phyloP scores from a whole-genome alignment of 139 green algal species.

The Auxenochlorella protothecoides region DNA sequence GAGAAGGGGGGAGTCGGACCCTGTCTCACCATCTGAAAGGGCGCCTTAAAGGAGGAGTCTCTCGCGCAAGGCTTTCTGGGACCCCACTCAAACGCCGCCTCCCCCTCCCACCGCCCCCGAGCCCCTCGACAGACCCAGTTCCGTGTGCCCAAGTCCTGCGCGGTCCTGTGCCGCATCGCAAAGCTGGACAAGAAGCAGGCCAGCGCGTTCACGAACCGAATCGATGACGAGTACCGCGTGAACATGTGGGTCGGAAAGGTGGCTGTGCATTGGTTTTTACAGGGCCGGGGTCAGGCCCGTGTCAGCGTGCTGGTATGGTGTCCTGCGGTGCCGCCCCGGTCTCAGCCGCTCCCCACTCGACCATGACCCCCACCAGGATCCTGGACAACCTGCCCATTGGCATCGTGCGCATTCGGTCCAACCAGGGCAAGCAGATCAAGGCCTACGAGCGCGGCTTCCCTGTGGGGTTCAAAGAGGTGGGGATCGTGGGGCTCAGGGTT shows the following conservation, averaged over 20 bases:
- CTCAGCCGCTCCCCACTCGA: background rate
- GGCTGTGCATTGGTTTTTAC: background rate
- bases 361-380: conserved; percentile 38
- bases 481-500: background rate
- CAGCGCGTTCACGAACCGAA: conserved; percentile 69
- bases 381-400: conserved; percentile 97
- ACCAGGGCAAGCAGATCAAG: conserved; percentile 69
- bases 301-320: background rate
- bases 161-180: conserved; percentile 82
- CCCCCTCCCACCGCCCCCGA: background rate
- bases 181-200: conserved; percentile 54
- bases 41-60: background rate
- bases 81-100: background rate
- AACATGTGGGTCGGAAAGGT: conserved; percentile 73
- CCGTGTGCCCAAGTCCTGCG: conserved; percentile 84
- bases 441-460: conserved; percentile 92
- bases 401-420: conserved; percentile 74
- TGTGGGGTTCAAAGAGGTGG: conserved; percentile 72
- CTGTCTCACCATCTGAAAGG: too few relatives aligned
- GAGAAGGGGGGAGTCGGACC: background rate
- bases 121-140: conserved; percentile 71
- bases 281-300: background rate
- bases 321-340: background rate
- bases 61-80: background rate
- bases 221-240: conserved; percentile 94